Percentiles rank a stretch among this genome's conserved stretches.
Conservation (phyloP, 2,329 filamentous ascomycete species). For the Cryphonectria radicalis region DNA sequence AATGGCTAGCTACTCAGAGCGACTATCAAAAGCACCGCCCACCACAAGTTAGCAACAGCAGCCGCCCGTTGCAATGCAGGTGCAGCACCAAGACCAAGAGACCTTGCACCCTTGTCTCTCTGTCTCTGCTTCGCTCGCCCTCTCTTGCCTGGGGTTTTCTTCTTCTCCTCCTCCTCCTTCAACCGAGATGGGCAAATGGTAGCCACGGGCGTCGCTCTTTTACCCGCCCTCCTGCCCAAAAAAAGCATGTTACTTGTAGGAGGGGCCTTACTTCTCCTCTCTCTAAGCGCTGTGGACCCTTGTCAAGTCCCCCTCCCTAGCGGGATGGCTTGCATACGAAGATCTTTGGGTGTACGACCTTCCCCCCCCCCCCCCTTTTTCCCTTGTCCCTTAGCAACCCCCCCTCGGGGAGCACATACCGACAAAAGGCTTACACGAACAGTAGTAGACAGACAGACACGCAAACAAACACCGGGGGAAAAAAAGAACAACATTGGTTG, state of each 20-base stretch:
- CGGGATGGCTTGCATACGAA: background rate
- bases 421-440: background rate
- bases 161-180: background rate
- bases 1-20: background rate
- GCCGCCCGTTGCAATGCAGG: constrained; percentile 16
- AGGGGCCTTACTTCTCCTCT: background rate
- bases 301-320: constrained; percentile 8
- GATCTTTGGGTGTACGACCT: background rate
- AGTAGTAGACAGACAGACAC: background rate
- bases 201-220: constrained; percentile 22
- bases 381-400: background rate
- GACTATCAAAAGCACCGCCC: constrained; percentile 17
- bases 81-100: background rate
- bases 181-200: constrained; percentile 15
- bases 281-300: constrained; percentile 14
- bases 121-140: background rate
- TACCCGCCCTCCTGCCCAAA: constrained; percentile 4
- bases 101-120: constrained; percentile 2
- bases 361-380: no score
- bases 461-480: background rate
- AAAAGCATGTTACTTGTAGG: background rate
- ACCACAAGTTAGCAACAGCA: background rate
- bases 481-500: background rate
- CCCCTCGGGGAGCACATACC: background rate
- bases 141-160: background rate